Evolutionary conservation across 2,329 filamentous ascomycete genomes (phyloP).

Genomic region (Botrytis paeoniae): DNA sequence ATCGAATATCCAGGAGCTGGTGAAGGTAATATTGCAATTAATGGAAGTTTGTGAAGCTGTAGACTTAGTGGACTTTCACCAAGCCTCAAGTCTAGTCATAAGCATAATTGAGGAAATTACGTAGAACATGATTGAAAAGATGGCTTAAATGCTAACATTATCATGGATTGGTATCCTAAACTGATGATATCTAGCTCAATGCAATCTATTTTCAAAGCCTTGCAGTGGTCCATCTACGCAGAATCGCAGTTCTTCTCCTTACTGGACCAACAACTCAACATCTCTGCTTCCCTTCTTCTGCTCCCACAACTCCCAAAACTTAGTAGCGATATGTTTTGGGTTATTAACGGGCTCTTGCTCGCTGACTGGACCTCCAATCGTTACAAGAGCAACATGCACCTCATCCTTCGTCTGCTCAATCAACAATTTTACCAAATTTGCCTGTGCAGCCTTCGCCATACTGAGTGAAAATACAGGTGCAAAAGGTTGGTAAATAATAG

Average conservation of each 20-base stretch:
- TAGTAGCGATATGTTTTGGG: constrained; percentile 46
- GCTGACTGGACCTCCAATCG: constrained; percentile 45
- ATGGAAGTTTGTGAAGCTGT: not conserved
- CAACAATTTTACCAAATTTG: constrained; percentile 48
- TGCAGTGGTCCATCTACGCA: not conserved
- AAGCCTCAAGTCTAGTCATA: not conserved
- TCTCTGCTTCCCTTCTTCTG: constrained; percentile 39
- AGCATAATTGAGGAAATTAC: not conserved
- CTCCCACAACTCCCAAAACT: constrained; percentile 45
- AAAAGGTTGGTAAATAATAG: constrained; percentile 40
- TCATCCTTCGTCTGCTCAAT: constrained; percentile 37
- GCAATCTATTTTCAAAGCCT: not conserved
- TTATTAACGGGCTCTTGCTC: constrained; percentile 43
- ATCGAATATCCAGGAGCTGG: too few relatives aligned
- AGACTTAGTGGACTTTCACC: not conserved
- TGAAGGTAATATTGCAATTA: not conserved
- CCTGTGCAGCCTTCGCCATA: constrained; percentile 50
- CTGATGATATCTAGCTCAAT: not conserved
- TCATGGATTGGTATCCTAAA: not conserved
- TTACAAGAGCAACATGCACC: constrained; percentile 48
- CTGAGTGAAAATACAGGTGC: constrained; percentile 49
- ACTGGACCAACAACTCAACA: constrained; percentile 38
- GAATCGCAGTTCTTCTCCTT: too few relatives aligned
- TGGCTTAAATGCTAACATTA: not conserved
- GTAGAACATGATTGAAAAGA: not conserved